Evolutionary conservation across 2,329 filamentous ascomycete genomes (phyloP).

Genomic region (Trichophyton rubrum): DNA sequence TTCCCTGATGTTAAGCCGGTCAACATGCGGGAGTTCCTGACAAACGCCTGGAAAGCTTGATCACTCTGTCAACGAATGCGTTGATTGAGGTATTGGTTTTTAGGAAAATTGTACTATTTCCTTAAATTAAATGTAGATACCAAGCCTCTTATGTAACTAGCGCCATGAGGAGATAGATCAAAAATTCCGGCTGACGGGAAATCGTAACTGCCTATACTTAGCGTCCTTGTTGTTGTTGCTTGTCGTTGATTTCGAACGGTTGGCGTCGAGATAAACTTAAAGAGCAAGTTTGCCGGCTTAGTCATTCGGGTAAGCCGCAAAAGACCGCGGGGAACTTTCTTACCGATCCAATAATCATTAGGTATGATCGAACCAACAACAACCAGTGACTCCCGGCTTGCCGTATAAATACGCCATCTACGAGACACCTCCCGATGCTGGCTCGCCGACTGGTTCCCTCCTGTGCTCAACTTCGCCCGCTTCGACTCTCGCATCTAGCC

Average conservation of each 20-base stretch:
- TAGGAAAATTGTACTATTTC: no score
- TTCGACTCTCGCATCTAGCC: not conserved
- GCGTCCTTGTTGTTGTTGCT: no score
- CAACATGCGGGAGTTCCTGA: not conserved
- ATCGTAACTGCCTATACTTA: no score
- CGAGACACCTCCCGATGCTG: not conserved
- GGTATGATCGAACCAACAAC: not conserved
- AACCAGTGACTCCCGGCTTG: not conserved
- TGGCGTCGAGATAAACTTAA: not conserved
- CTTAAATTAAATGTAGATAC: no score
- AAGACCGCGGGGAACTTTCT: not conserved
- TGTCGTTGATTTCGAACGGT: not conserved
- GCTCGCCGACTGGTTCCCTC: not conserved
- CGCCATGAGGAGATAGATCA: no score
- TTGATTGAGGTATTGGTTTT: no score
- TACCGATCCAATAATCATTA: no score
- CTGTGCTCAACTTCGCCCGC: not conserved
- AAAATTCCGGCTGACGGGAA: no score
- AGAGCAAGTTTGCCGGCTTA: not conserved
- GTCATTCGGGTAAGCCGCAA: not conserved
- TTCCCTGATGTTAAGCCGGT: not conserved
- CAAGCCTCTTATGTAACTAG: no score
- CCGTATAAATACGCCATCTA: not conserved
- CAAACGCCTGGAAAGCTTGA: slow-evolving; percentile 1
- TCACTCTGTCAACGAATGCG: not conserved